phyloP scores from a whole-genome alignment of 2,329 filamentous ascomycete species.

The Penicillium janthinellum region DNA sequence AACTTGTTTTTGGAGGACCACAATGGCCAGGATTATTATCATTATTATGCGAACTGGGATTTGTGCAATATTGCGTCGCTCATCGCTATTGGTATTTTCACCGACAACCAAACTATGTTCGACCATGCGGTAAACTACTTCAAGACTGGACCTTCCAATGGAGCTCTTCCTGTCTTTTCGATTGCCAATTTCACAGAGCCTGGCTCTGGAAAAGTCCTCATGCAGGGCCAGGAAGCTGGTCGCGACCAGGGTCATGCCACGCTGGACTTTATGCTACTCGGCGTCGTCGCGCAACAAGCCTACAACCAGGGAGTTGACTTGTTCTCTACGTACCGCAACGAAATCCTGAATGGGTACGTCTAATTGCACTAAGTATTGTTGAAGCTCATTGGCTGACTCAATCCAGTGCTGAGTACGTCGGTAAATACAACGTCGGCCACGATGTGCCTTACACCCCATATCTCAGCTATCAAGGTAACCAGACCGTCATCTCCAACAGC shows the following conservation, averaged over 20 bases:
- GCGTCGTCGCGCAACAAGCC: constrained; percentile 45
- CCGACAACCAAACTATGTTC: constrained; percentile 47
- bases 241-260: constrained; percentile 51
- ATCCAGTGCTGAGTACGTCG: constrained; percentile 19
- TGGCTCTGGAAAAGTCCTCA: constrained; percentile 33
- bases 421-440: constrained; percentile 48
- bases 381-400: neutral
- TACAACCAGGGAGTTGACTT: constrained; percentile 50
- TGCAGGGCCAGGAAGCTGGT: constrained; percentile 47
- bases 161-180: constrained; percentile 21
- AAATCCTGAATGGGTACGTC: constrained; percentile 41
- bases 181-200: constrained; percentile 18
- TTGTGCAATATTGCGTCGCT: constrained; percentile 47
- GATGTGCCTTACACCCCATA: constrained; percentile 49
- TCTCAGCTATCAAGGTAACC: constrained; percentile 41
- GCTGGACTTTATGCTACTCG: constrained; percentile 45
- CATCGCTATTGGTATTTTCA: constrained; percentile 47
- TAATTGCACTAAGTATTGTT: too few species aligned
- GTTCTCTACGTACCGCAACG: constrained; percentile 37
- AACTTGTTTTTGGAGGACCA: constrained; percentile 42
- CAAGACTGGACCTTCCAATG: constrained; percentile 43
- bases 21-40: constrained; percentile 36
- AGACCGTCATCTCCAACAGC: constrained; percentile 36
- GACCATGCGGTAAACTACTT: constrained; percentile 46
- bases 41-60: constrained; percentile 52